Percentiles rank a stretch among this genome's conserved stretches.
phyloP scores from a whole-genome alignment of 1,139 yeast genomes.

The Scheffersomyces quercinus region DNA sequence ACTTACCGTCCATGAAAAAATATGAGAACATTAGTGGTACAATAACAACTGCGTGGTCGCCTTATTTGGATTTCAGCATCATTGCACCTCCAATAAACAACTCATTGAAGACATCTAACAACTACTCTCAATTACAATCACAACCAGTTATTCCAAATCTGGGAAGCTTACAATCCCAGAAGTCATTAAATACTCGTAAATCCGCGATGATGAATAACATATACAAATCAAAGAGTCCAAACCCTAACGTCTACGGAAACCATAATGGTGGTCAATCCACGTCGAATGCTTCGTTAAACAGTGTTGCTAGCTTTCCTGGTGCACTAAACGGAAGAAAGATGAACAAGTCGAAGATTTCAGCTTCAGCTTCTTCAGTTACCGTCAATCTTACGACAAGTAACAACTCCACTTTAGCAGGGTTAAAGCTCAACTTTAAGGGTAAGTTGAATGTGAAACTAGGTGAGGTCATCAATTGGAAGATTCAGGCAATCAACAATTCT shows the following conservation, averaged over 20 bases:
- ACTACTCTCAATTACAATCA: slow-evolving; percentile 24
- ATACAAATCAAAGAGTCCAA: slow-evolving; percentile 17
- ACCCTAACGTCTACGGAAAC: slow-evolving; percentile 1
- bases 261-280: neutral
- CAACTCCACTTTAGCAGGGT: slow-evolving; percentile 43
- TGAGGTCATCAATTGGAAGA: slow-evolving; percentile 59
- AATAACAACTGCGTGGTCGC: slow-evolving; percentile 61
- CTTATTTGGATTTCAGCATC: slow-evolving; percentile 57
- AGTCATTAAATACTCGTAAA: slow-evolving; percentile 15
- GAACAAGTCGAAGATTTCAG: slow-evolving; percentile 16
- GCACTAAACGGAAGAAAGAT: slow-evolving; percentile 4
- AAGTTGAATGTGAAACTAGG: slow-evolving; percentile 63
- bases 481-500: slow-evolving; percentile 67
- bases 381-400: slow-evolving; percentile 39
- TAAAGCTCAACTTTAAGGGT: slow-evolving; percentile 65
- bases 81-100: slow-evolving; percentile 48
- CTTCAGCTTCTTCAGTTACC: slow-evolving; percentile 44
- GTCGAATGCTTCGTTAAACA: slow-evolving; percentile 6
- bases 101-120: slow-evolving; percentile 30
- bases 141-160: slow-evolving; percentile 12
- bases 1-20: slow-evolving; percentile 5
- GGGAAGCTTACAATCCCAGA: slow-evolving; percentile 6
- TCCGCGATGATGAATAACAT: slow-evolving; percentile 19
- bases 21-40: slow-evolving; percentile 23
- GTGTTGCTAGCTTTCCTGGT: neutral